A percentile compares a stretch with the other conserved stretches of the same genome.
Conservation (phyloP, 352 stramenopile genomes). For the Albugo candida region DNA sequence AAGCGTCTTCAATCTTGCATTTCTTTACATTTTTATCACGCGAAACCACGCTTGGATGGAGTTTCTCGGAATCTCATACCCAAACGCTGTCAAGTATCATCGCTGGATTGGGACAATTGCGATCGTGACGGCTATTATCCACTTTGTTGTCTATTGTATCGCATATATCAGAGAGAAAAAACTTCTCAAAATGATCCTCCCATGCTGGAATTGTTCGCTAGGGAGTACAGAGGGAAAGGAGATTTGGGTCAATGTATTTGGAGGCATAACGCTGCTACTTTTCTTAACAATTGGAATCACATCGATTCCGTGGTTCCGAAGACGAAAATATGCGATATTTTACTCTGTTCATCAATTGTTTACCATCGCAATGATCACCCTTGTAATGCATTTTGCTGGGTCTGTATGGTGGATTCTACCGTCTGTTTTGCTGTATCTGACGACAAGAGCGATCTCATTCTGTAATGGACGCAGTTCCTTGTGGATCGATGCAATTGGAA, state of each 20-base stretch:
- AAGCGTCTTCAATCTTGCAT: conserved; percentile 56
- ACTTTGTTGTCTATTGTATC: conserved; percentile 32
- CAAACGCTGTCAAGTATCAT: conserved; percentile 33
- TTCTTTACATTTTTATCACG: conserved; percentile 35
- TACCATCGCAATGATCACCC: conserved; percentile 13
- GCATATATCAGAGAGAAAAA: conserved; percentile 13
- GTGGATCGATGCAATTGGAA: conserved; percentile 8
- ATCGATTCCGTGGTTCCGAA: conserved; percentile 18
- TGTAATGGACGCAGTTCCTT: conserved; percentile 13
- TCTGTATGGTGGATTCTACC: conserved; percentile 27
- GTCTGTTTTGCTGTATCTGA: conserved; percentile 17
- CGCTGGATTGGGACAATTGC: conserved; percentile 25
- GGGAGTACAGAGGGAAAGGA: conserved; percentile 15
- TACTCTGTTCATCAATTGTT: conserved; percentile 27
- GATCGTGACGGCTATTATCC: conserved; percentile 21
- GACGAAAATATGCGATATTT: conserved; percentile 21
- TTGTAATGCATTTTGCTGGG: conserved; percentile 20
- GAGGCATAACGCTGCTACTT: conserved; percentile 17
- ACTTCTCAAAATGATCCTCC: conserved; percentile 3
- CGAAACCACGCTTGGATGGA: conserved; percentile 46
- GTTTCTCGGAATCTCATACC: conserved; percentile 40
- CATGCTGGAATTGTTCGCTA: conserved; percentile 21
- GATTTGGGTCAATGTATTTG: conserved; percentile 32
- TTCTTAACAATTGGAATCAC: conserved; percentile 17
- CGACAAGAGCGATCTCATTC: conserved; percentile 15